Evolutionary conservation across 768 basidiomycete species (phyloP).

Genomic region (Russula virescens): DNA sequence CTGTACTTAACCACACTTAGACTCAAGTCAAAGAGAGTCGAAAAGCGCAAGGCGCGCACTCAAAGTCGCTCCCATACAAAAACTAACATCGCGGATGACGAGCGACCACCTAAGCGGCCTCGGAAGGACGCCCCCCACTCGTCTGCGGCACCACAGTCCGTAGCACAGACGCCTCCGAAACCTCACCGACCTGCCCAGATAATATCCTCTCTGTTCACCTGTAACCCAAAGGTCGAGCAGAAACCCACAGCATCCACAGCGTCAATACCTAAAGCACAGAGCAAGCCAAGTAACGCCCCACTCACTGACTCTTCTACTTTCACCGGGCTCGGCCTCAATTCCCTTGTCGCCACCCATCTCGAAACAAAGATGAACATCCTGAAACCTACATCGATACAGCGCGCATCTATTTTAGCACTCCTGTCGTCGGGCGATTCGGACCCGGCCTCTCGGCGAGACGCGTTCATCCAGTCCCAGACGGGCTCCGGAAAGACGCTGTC

Average conservation of each 20-base stretch:
- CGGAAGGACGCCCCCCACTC: conserved; percentile 3
- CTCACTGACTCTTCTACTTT: conserved; percentile 72
- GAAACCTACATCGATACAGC: conserved; percentile 88
- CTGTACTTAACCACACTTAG: conserved; percentile 3
- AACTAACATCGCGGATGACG: background rate
- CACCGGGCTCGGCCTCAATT: conserved; percentile 74
- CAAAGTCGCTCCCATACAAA: background rate
- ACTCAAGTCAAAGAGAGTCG: conserved; percentile 21
- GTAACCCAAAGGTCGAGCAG: conserved; percentile 63
- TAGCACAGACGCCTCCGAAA: background rate
- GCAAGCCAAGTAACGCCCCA: conserved; percentile 78
- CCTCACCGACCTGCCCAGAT: conserved; percentile 18
- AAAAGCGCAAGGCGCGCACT: conserved; percentile 19
- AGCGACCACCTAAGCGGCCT: conserved; percentile 19
- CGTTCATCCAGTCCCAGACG: conserved; percentile 94
- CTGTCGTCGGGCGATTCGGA: conserved; percentile 39
- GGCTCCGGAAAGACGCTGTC: conserved; percentile 95
- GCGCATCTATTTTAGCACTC: conserved; percentile 61
- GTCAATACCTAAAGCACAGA: conserved; percentile 27
- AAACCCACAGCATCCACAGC: conserved; percentile 35
- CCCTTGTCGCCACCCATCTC: conserved; percentile 73
- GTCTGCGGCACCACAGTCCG: background rate
- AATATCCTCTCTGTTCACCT: conserved; percentile 67
- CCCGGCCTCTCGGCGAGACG: conserved; percentile 50
- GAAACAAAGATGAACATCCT: conserved; percentile 71